Percentiles rank a stretch among this genome's conserved stretches.
Conservation (phyloP, 257 asterid species). For the Gentiana macrophylla region DNA sequence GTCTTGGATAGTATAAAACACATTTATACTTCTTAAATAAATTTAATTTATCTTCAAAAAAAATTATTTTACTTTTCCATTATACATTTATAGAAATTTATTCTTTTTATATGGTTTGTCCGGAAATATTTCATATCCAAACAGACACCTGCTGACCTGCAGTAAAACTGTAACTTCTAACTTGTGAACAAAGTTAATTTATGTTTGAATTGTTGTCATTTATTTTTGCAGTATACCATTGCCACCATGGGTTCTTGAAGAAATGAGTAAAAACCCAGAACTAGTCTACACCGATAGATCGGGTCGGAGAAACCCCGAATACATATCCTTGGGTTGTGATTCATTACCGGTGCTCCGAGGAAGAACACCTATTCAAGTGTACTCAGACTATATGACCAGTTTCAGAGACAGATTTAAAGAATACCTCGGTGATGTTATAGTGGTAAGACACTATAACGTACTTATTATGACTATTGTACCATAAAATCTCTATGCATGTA, state of each 20-base stretch:
- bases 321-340: constrained; percentile 80
- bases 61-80: too few relatives aligned
- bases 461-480: neutral
- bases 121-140: too few relatives aligned
- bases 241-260: constrained; percentile 98
- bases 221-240: constrained; percentile 63
- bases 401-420: constrained; percentile 61
- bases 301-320: constrained; percentile 86
- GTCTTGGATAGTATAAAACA: too few relatives aligned
- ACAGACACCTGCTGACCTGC: too few relatives aligned
- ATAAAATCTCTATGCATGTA: too few relatives aligned
- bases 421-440: constrained; percentile 58
- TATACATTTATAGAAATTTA: too few relatives aligned
- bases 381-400: constrained; percentile 74
- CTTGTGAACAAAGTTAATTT: too few relatives aligned
- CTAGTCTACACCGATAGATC: constrained; percentile 80
- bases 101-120: too few relatives aligned
- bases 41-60: too few relatives aligned
- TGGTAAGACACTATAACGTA: constrained; percentile 31
- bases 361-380: constrained; percentile 89
- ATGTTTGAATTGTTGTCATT: neutral
- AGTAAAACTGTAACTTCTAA: too few relatives aligned
- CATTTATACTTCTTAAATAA: too few relatives aligned
- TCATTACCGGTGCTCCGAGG: constrained; percentile 74
- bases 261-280: constrained; percentile 78